These are phyloP conservation scores for Amniculicola lignicola DNA, from an alignment of 495 filamentous ascomycete genomes.

Conservation along the genomic window DNA sequence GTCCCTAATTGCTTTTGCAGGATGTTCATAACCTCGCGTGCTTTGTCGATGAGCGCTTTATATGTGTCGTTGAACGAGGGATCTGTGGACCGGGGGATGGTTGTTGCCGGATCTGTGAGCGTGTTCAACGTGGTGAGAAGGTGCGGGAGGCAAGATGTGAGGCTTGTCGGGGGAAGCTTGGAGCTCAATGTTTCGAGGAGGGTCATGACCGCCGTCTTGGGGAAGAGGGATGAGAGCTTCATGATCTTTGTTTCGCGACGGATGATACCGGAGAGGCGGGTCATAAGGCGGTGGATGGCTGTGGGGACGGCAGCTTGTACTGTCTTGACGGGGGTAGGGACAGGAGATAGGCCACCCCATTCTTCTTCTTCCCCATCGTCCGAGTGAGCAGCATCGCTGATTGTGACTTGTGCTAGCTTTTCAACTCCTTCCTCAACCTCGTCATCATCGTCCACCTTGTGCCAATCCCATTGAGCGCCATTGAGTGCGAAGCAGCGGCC, in stretches of 20 bases:
- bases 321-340: background rate
- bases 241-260: constrained; percentile 61
- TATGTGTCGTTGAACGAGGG: constrained; percentile 63
- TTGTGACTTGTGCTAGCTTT: constrained; percentile 46
- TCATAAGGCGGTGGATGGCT: constrained; percentile 70
- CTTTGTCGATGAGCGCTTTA: constrained; percentile 63
- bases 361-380: too few species aligned
- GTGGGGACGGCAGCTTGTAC: constrained; percentile 38
- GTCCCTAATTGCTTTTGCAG: constrained; percentile 85
- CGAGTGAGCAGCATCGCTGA: constrained; percentile 40
- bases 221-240: constrained; percentile 33
- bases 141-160: constrained; percentile 58
- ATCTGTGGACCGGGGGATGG: constrained; percentile 62
- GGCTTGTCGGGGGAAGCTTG: constrained; percentile 53
- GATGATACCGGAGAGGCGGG: constrained; percentile 69
- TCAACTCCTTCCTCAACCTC: constrained; percentile 34
- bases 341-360: constrained; percentile 13
- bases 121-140: constrained; percentile 80
- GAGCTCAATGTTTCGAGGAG: constrained; percentile 63
- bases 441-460: constrained; percentile 32
- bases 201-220: constrained; percentile 73
- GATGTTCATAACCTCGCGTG: constrained; percentile 66
- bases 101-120: constrained; percentile 74
- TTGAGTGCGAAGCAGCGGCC: constrained; percentile 65
- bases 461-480: constrained; percentile 48